phyloP scores from a whole-genome alignment of 73 alveolate genomes.

The Tetrahymena thermophila region DNA sequence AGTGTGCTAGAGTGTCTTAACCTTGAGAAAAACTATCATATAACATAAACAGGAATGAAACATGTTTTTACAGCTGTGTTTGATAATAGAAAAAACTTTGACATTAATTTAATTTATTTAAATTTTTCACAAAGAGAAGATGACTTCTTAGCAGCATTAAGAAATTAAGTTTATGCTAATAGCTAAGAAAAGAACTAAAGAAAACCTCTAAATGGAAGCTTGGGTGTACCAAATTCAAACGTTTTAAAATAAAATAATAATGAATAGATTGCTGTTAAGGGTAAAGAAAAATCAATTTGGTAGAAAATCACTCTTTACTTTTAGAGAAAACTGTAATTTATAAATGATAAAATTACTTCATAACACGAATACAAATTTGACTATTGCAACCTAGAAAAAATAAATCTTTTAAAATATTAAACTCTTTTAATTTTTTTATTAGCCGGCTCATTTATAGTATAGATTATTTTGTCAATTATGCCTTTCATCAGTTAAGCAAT shows the following conservation, averaged over 20 bases:
- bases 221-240: neutral
- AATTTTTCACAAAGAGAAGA: neutral
- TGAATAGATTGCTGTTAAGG: neutral
- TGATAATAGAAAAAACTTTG: neutral
- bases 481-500: neutral
- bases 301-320: neutral
- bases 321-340: neutral
- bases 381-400: neutral
- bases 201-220: neutral
- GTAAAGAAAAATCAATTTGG: neutral
- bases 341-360: neutral
- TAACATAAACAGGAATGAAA: neutral
- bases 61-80: neutral
- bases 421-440: neutral
- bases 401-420: neutral
- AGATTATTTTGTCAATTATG: neutral
- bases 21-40: neutral
- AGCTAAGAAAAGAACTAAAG: neutral
- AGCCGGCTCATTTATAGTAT: neutral
- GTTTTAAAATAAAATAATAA: neutral
- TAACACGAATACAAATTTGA: neutral
- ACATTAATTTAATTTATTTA: neutral
- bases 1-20: neutral
- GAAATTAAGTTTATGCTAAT: neutral
- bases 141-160: neutral